phyloP scores from a whole-genome alignment of 495 filamentous ascomycete genomes.

The Elasticomyces elasticus region DNA sequence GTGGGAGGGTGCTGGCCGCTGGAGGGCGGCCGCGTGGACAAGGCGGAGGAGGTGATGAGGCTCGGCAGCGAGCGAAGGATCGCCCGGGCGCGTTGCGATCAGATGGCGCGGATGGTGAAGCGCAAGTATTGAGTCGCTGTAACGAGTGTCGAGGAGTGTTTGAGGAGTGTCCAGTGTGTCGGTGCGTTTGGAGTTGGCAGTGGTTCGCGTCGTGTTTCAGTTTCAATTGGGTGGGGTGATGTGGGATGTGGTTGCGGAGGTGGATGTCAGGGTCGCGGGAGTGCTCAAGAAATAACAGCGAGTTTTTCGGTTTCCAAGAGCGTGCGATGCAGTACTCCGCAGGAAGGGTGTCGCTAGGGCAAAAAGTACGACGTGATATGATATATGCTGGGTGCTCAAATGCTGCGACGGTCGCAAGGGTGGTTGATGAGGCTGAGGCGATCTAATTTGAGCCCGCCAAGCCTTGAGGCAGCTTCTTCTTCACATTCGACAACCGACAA shows the following conservation, averaged over 20 bases:
- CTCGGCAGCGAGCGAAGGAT: neutral
- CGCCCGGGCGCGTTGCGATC: neutral
- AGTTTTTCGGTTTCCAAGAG: too few relatives aligned
- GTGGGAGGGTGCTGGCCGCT: conserved; percentile 11
- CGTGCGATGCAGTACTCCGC: too few relatives aligned
- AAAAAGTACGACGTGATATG: too few relatives aligned
- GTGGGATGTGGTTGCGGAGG: neutral
- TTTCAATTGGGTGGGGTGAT: neutral
- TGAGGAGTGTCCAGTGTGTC: neutral
- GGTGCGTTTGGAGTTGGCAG: too few relatives aligned
- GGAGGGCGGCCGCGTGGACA: neutral
- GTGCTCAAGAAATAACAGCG: too few relatives aligned
- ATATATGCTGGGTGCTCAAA: too few relatives aligned
- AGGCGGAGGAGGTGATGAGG: neutral
- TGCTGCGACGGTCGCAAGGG: too few relatives aligned
- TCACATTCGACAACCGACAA: too few relatives aligned
- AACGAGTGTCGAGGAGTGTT: neutral
- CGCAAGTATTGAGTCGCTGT: too few relatives aligned
- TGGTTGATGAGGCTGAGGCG: neutral
- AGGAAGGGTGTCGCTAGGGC: too few relatives aligned
- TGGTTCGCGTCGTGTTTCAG: neutral
- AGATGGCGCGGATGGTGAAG: neutral
- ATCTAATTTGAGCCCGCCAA: neutral
- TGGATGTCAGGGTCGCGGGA: neutral
- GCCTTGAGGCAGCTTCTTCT: too few relatives aligned